Percentiles rank a stretch among this genome's conserved stretches.
These are phyloP conservation scores for Daedaleopsis sinensis DNA, from an alignment of 768 basidiomycete species.

Conservation along the genomic window DNA sequence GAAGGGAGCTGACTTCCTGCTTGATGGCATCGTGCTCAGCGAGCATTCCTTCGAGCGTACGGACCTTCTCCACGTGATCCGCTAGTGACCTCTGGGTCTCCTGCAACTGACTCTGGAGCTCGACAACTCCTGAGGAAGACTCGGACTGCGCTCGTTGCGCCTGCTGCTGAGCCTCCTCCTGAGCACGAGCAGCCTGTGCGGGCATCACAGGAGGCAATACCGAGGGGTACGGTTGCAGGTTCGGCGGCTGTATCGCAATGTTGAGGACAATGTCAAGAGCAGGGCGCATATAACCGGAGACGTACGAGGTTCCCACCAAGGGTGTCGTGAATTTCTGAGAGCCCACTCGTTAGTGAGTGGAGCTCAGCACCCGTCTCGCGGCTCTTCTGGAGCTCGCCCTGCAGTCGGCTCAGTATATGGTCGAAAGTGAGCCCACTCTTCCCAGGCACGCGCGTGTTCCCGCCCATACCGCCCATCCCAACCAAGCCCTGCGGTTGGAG, in stretches of 20 bases:
- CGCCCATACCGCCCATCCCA: conserved; percentile 79
- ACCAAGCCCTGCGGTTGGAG: conserved; percentile 62
- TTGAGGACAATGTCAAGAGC: background rate
- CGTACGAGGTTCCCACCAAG: conserved; percentile 81
- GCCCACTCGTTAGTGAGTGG: conserved; percentile 70
- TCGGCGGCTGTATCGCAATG: conserved; percentile 51
- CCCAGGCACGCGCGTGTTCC: conserved; percentile 68
- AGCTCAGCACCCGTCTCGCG: conserved; percentile 91
- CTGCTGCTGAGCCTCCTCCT: conserved; percentile 24
- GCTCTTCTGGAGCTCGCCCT: conserved; percentile 94
- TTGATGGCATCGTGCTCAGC: conserved; percentile 86
- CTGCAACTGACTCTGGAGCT: conserved; percentile 80
- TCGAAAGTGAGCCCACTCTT: conserved; percentile 92
- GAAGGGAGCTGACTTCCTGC: conserved; percentile 71
- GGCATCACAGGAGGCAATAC: conserved; percentile 63
- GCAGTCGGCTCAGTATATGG: conserved; percentile 84
- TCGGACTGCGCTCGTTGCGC: conserved; percentile 25
- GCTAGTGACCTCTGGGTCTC: conserved; percentile 83
- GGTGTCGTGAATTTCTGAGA: conserved; percentile 92
- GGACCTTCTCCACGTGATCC: conserved; percentile 80
- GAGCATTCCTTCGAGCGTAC: conserved; percentile 78
- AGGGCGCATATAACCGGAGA: conserved; percentile 18
- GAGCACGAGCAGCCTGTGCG: conserved; percentile 24
- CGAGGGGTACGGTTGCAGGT: conserved; percentile 63
- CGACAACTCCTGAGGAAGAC: conserved; percentile 45